A percentile compares a stretch with the other conserved stretches of the same genome.
These are phyloP conservation scores for Roridomyces roridus DNA, from an alignment of 768 basidiomycete genomes.

Conservation along the genomic window DNA sequence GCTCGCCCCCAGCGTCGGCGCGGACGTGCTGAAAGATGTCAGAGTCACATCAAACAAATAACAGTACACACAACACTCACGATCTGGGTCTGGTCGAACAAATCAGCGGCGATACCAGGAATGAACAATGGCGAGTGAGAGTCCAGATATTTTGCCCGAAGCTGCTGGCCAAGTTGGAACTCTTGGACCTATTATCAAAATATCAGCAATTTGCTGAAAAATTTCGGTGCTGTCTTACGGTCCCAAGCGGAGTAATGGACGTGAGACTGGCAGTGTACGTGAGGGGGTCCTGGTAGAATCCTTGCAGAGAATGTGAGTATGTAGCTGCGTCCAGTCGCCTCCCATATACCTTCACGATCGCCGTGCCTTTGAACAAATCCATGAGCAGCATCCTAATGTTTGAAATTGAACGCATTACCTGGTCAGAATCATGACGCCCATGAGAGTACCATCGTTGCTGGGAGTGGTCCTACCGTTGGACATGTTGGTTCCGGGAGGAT, in stretches of 20 bases:
- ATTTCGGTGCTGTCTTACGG: too few relatives aligned
- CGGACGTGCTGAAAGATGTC: constrained; percentile 38
- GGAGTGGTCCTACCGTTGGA: too few relatives aligned
- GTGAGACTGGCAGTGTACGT: background rate
- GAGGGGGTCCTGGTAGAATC: constrained; percentile 7
- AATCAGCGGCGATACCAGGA: constrained; percentile 41
- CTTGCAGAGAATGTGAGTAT: background rate
- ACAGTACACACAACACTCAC: constrained; percentile 1
- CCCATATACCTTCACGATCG: too few relatives aligned
- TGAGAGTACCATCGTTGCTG: too few relatives aligned
- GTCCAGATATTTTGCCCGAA: constrained; percentile 62
- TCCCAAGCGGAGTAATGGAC: background rate
- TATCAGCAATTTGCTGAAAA: too few relatives aligned
- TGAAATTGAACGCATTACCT: too few relatives aligned
- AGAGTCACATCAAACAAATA: background rate
- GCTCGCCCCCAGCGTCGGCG: constrained; percentile 76
- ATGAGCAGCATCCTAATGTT: too few relatives aligned
- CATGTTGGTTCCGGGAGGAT: too few relatives aligned
- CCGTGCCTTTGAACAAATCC: too few relatives aligned
- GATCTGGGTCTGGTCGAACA: constrained; percentile 45
- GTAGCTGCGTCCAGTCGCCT: too few relatives aligned
- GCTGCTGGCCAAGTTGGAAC: constrained; percentile 56
- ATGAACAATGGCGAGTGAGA: constrained; percentile 60
- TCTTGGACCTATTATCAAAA: constrained; percentile 73
- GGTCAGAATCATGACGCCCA: too few relatives aligned